Percentiles rank a stretch among this genome's conserved stretches.
Conservation (phyloP, 2,329 filamentous ascomycete genomes). For the Fusarium nurragi region DNA sequence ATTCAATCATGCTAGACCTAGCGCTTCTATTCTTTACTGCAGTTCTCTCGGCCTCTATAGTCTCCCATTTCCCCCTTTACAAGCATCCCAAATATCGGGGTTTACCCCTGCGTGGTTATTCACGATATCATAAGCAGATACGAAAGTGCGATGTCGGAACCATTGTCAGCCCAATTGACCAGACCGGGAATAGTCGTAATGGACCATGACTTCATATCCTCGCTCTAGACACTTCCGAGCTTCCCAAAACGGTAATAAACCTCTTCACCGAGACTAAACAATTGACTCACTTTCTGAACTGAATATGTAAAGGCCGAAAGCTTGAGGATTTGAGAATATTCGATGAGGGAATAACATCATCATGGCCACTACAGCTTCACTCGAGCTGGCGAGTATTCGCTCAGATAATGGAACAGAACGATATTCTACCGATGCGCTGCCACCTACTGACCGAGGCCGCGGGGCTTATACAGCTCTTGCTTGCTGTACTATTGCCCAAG, state of each 20-base stretch:
- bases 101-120: background rate
- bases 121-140: background rate
- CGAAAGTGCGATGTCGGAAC: slow-evolving; percentile 39
- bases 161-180: slow-evolving; percentile 18
- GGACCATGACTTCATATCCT: slow-evolving; percentile 26
- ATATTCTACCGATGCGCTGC: slow-evolving; percentile 31
- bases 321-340: background rate
- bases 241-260: slow-evolving; percentile 19
- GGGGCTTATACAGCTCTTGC: slow-evolving; percentile 45
- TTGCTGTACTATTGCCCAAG: slow-evolving; percentile 47
- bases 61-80: background rate
- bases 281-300: slow-evolving; percentile 4
- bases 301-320: background rate
- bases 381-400: slow-evolving; percentile 25
- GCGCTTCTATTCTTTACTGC: background rate
- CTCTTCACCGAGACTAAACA: slow-evolving; percentile 22
- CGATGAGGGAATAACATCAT: background rate
- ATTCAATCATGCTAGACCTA: background rate
- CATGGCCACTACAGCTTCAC: slow-evolving; percentile 23
- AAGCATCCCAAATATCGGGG: background rate
- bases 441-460: slow-evolving; percentile 45
- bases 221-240: slow-evolving; percentile 7
- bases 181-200: slow-evolving; percentile 4
- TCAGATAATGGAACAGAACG: background rate
- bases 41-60: background rate